These are phyloP conservation scores for Penicillium taxi DNA, from an alignment of 495 filamentous ascomycete species.

Conservation along the genomic window DNA sequence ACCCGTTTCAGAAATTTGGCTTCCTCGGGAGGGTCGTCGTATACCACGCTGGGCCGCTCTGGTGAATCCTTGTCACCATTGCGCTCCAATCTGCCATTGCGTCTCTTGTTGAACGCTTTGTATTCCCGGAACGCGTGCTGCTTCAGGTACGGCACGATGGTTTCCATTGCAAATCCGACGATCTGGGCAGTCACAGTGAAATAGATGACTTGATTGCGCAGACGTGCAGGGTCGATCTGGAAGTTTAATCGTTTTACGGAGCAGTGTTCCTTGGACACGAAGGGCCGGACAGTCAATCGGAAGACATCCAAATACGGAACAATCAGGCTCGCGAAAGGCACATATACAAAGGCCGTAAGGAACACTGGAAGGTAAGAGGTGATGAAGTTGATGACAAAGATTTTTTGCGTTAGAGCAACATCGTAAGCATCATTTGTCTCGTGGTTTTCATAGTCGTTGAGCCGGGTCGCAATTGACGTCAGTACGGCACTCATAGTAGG, in stretches of 20 bases:
- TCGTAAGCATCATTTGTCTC: slow-evolving; percentile 76
- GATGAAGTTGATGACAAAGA: slow-evolving; percentile 95
- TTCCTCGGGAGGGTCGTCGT: slow-evolving; percentile 60
- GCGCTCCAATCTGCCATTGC: slow-evolving; percentile 18
- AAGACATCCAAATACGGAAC: slow-evolving; percentile 89
- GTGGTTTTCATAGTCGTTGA: slow-evolving; percentile 89
- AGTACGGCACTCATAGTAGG: slow-evolving; percentile 73
- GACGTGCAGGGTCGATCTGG: slow-evolving; percentile 71
- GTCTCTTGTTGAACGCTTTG: slow-evolving; percentile 46
- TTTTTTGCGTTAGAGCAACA: slow-evolving; percentile 74
- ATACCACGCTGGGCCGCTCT: slow-evolving; percentile 16
- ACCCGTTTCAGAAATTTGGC: slow-evolving; percentile 69
- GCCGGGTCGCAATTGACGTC: slow-evolving; percentile 63
- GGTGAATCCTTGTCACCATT: slow-evolving; percentile 22
- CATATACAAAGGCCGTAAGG: slow-evolving; percentile 92
- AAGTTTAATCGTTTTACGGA: slow-evolving; percentile 57
- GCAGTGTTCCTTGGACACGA: slow-evolving; percentile 59
- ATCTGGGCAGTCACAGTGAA: slow-evolving; percentile 94
- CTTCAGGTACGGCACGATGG: slow-evolving; percentile 78
- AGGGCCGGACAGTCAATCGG: slow-evolving; percentile 63
- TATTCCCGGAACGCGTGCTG: slow-evolving; percentile 64
- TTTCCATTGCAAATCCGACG: slow-evolving; percentile 79
- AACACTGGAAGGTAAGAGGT: slow-evolving; percentile 91
- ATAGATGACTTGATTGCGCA: slow-evolving; percentile 92
- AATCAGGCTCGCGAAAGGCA: slow-evolving; percentile 81